These are phyloP conservation scores for Populus pruinosa DNA, from an alignment of 345 rosid species.

Conservation along the genomic window DNA sequence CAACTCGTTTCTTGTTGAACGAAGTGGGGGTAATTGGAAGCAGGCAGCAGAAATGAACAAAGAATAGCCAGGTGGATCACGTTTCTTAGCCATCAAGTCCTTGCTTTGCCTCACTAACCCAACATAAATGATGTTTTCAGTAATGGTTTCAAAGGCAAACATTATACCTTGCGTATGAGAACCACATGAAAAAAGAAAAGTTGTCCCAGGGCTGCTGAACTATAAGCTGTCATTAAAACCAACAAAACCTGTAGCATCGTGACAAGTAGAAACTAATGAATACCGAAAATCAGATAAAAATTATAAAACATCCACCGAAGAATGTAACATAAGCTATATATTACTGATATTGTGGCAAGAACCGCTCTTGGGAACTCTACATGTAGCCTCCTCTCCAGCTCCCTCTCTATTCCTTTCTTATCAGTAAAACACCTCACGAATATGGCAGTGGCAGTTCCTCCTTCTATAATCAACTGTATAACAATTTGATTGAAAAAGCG, in stretches of 20 bases:
- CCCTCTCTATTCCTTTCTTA: constrained; percentile 77
- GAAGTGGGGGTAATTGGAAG: background rate
- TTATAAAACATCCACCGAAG: background rate
- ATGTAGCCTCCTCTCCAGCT: constrained; percentile 52
- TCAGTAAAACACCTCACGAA: constrained; percentile 86
- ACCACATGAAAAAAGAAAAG: constrained; percentile 92
- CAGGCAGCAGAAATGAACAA: background rate
- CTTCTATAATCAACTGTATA: constrained; percentile 74
- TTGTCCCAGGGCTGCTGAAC: constrained; percentile 95
- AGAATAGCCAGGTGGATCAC: background rate
- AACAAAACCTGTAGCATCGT: constrained; percentile 52
- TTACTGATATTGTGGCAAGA: constrained; percentile 84
- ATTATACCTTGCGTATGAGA: constrained; percentile 80
- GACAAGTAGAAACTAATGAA: constrained; percentile 15
- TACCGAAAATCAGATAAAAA: background rate
- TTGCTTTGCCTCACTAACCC: background rate
- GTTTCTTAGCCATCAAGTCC: background rate
- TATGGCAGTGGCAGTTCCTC: constrained; percentile 84
- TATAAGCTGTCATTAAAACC: constrained; percentile 70
- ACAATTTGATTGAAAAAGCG: constrained; percentile 2
- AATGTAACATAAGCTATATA: background rate
- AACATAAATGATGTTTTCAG: background rate
- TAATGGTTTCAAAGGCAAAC: background rate
- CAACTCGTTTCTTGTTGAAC: no score
- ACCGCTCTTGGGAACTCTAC: constrained; percentile 68